Evolutionary conservation across 768 basidiomycete genomes (phyloP).

Genomic region (Leccinum olivaceopallidum): DNA sequence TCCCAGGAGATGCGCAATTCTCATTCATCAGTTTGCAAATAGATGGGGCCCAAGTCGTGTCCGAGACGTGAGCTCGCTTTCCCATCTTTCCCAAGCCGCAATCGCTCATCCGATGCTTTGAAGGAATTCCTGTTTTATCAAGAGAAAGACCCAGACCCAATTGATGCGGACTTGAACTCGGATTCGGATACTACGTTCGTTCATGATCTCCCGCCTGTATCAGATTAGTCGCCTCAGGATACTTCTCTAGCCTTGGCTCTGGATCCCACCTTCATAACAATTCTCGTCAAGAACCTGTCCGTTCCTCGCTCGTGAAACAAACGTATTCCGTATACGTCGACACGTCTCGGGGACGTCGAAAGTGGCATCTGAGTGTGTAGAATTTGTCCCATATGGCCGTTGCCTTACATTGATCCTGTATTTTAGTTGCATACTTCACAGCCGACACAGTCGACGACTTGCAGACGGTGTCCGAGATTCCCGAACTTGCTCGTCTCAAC

Average conservation of each 20-base stretch:
- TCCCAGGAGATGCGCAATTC: neutral
- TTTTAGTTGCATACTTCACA: constrained; percentile 75
- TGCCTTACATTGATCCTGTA: constrained; percentile 2
- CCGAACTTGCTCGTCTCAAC: constrained; percentile 49
- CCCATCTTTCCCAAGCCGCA: neutral
- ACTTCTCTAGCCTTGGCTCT: constrained; percentile 29
- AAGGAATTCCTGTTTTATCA: constrained; percentile 81
- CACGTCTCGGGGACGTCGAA: constrained; percentile 63
- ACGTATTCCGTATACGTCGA: constrained; percentile 79
- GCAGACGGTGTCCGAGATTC: constrained; percentile 58
- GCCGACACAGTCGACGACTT: constrained; percentile 59
- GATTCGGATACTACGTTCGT: constrained; percentile 54
- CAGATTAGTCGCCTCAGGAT: constrained; percentile 5
- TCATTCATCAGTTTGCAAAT: constrained; percentile 11
- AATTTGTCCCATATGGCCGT: constrained; percentile 7
- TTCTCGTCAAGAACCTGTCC: constrained; percentile 29
- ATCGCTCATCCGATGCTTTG: constrained; percentile 10
- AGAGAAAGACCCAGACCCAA: constrained; percentile 58
- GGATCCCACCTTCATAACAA: constrained; percentile 30
- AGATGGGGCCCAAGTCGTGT: constrained; percentile 81
- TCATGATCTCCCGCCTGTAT: neutral
- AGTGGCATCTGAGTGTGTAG: constrained; percentile 78
- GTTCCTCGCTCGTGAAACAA: constrained; percentile 69
- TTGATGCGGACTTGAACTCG: constrained; percentile 47
- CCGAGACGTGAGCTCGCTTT: constrained; percentile 55